Conservation (phyloP, 2,329 filamentous ascomycete genomes). For the Mycocentrospora acerina region DNA sequence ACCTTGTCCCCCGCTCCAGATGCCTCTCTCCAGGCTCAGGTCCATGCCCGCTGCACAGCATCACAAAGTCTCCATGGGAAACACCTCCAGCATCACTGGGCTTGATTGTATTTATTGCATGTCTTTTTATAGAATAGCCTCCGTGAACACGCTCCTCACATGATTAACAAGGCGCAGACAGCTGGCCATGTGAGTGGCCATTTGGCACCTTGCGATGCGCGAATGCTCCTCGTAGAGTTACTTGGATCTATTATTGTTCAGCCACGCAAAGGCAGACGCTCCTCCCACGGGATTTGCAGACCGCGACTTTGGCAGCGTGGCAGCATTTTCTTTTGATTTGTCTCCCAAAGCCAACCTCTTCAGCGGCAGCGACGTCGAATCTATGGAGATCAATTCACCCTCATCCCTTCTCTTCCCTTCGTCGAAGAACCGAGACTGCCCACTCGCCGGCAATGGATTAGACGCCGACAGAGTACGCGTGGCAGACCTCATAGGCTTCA, state of each 20-base stretch:
- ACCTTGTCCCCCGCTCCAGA: too few relatives aligned
- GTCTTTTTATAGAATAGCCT: too few relatives aligned
- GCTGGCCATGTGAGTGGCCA: not conserved
- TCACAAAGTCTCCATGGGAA: too few relatives aligned
- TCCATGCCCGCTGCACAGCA: too few relatives aligned
- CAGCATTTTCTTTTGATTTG: slow-evolving; percentile 42
- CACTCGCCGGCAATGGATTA: slow-evolving; percentile 25
- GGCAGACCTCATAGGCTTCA: slow-evolving; percentile 72
- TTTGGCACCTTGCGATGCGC: not conserved
- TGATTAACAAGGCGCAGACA: too few relatives aligned
- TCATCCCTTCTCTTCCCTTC: slow-evolving; percentile 46
- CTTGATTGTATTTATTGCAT: too few relatives aligned
- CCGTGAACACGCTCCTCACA: too few relatives aligned
- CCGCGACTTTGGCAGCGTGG: slow-evolving; percentile 52
- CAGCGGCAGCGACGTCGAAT: slow-evolving; percentile 17
- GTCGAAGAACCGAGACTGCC: slow-evolving; percentile 53
- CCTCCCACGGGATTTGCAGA: slow-evolving; percentile 82
- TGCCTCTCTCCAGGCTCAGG: too few relatives aligned
- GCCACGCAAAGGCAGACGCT: slow-evolving; percentile 93
- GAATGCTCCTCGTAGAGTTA: slow-evolving; percentile 8
- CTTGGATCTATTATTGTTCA: slow-evolving; percentile 55
- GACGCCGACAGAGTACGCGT: slow-evolving; percentile 50
- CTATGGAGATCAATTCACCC: slow-evolving; percentile 11
- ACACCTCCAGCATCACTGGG: too few relatives aligned
- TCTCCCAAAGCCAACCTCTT: slow-evolving; percentile 34